Base-by-base conservation (phyloP, 169 alveolate genomes). In the Plasmodium coatneyi region DNA sequence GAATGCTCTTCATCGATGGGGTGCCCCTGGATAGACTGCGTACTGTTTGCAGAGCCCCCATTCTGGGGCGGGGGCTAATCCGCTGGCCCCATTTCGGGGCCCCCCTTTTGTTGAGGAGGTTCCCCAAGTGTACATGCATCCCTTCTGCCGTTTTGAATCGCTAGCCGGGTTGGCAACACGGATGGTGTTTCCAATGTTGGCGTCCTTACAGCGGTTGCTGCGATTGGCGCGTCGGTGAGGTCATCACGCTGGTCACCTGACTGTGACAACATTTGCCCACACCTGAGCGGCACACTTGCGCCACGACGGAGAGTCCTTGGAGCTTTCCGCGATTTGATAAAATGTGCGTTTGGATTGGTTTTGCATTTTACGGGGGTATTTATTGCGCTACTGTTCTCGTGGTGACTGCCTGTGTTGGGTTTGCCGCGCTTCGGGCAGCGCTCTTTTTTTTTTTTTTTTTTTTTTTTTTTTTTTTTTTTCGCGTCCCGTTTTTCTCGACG, bases 401-500 rank as follows among this genome's bases (percentile, higher is more conserved):
- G 56, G 60, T 16, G 25, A 49, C 25, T 12, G 25, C 60, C 19
- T 12, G 60, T 49, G 60, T 49, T 49, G 25, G 5, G 19, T 49
- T 49, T 16, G 60, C 25, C 60, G 60, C 60, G 60, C 60, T 12
- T 49, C 7, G 80, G 19, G 80, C 39, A 28, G 4, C 22, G 6
- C 46, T 3, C 3, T 70, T 70, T 70, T 70, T 71, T 71, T 71
- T 71, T 71, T 71, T 71, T 71, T 71, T 71, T 71, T 70, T 70
- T 70, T 70, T 70, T 70, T 71, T 71, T 19, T 71, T 70, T 70
- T 70, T 70, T 70, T 70, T 70, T 70, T 70, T 16, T 71, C 19
- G n/a, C 41, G 36, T 71, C 41, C 41, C 41, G 30, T 66, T 16
- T 46, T 46, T 12, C 56, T 46, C 56, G 56, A 12, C 56, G n/a